phyloP scores from a whole-genome alignment of 176 grass and related monocot genomes.

The Aegilops bicornis region DNA sequence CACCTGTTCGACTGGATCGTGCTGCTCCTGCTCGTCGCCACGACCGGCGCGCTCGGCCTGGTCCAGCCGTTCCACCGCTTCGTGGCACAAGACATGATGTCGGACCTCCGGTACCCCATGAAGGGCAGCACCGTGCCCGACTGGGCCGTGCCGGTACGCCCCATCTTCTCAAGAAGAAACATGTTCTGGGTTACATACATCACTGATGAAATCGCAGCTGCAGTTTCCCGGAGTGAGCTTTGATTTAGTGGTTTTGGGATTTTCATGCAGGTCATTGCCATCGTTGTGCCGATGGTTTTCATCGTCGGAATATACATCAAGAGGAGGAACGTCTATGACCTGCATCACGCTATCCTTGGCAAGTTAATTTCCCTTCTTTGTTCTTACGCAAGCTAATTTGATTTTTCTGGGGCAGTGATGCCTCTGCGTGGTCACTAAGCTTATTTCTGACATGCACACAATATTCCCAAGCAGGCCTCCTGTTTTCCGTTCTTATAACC shows the following conservation, averaged over 20 bases:
- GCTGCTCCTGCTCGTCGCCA: slow-evolving; percentile 34
- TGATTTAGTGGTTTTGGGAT: not conserved
- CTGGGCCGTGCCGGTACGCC: slow-evolving; percentile 70
- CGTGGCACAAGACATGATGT: slow-evolving; percentile 58
- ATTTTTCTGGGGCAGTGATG: too few relatives aligned
- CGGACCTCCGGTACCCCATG: slow-evolving; percentile 56
- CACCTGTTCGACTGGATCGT: slow-evolving; percentile 61
- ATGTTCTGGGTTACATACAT: not conserved
- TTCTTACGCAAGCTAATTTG: not conserved
- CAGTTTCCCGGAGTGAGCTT: not conserved
- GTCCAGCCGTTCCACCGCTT: slow-evolving; percentile 75
- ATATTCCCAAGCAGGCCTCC: slow-evolving; percentile 16
- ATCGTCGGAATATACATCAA: slow-evolving; percentile 31
- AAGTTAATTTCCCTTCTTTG: not conserved
- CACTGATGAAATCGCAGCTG: not conserved
- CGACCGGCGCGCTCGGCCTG: slow-evolving; percentile 42
- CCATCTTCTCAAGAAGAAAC: too few relatives aligned
- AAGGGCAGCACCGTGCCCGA: slow-evolving; percentile 71
- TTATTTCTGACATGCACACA: not conserved
- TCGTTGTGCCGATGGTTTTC: slow-evolving; percentile 31
- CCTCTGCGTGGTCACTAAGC: too few relatives aligned
- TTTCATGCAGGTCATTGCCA: slow-evolving; percentile 4
- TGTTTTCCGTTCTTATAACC: slow-evolving; percentile 36
- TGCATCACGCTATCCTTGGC: slow-evolving; percentile 49
- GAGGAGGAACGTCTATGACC: slow-evolving; percentile 44